These are phyloP conservation scores for Tetrastigma voinierianum DNA, from an alignment of 164 flowering plant genomes.

Conservation along the genomic window DNA sequence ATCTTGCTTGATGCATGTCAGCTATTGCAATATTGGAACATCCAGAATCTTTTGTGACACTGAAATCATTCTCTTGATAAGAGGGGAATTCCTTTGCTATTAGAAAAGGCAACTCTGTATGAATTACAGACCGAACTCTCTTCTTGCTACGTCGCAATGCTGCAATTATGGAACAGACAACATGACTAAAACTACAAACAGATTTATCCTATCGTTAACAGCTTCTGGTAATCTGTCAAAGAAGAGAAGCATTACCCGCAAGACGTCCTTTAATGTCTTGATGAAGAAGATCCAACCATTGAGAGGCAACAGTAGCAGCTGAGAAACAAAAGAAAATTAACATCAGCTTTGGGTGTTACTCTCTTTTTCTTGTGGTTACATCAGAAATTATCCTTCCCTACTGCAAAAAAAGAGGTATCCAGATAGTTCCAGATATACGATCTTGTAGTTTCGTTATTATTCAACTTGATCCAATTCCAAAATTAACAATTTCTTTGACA, in stretches of 20 bases:
- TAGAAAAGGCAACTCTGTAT: conserved; percentile 67
- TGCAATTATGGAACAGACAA: conserved; percentile 26
- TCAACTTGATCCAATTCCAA: too few species aligned
- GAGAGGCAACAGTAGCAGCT: conserved; percentile 95
- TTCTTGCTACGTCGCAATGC: conserved; percentile 83
- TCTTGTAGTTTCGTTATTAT: too few species aligned
- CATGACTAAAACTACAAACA: neutral
- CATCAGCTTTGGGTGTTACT: conserved; percentile 13
- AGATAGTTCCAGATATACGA: neutral
- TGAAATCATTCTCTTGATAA: conserved; percentile 46
- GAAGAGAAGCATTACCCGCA: conserved; percentile 44
- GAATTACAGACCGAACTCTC: conserved; percentile 65
- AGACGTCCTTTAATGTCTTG: conserved; percentile 88
- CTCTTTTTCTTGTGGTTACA: neutral
- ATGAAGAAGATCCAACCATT: conserved; percentile 87
- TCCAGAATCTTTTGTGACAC: conserved; percentile 17
- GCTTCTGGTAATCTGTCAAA: neutral
- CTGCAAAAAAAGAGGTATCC: too few species aligned
- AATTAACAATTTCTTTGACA: too few species aligned
- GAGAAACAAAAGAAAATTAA: conserved; percentile 17
- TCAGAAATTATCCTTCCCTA: neutral
- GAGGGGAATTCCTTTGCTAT: conserved; percentile 57
- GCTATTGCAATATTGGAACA: conserved; percentile 24
- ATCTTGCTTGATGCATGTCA: conserved; percentile 58
- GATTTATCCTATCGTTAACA: neutral